Evolutionary conservation across 768 basidiomycete genomes (phyloP).

Genomic region (Cubamyces sp.): DNA sequence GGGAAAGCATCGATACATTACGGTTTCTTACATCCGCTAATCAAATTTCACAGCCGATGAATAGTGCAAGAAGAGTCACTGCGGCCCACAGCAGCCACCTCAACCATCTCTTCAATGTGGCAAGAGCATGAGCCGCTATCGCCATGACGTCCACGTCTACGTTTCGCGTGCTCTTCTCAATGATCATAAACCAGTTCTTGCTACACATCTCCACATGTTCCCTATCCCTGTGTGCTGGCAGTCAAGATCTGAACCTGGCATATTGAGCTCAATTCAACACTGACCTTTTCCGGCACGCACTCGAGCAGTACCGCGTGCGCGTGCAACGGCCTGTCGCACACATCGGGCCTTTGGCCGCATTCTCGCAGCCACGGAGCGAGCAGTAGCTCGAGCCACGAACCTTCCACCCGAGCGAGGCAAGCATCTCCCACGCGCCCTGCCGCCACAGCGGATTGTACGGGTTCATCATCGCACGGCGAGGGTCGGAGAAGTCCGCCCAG

Average conservation of each 20-base stretch:
- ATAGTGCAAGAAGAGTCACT: too few species aligned
- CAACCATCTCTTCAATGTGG: too few species aligned
- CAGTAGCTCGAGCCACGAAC: not conserved
- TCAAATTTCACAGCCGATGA: too few species aligned
- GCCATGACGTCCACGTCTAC: not conserved
- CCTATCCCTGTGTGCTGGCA: not conserved
- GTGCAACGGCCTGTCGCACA: not conserved
- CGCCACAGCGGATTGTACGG: slow-evolving; percentile 2
- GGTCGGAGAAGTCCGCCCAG: not conserved
- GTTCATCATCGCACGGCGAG: not conserved
- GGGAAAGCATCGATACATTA: too few species aligned
- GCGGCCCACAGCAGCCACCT: too few species aligned
- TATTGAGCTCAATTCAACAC: not conserved
- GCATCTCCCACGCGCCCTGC: slow-evolving; percentile 13
- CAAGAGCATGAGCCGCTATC: not conserved
- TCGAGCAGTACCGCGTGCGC: not conserved
- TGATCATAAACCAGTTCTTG: not conserved
- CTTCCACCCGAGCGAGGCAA: not conserved
- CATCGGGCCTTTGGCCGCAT: not conserved
- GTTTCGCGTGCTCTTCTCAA: not conserved
- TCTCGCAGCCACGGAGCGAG: not conserved
- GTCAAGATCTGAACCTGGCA: not conserved
- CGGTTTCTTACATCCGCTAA: too few species aligned
- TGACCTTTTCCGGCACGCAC: not conserved
- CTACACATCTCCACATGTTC: not conserved